Evolutionary conservation across 73 alveolate species (phyloP).

Genomic region (Paramecium octaurelia): DNA sequence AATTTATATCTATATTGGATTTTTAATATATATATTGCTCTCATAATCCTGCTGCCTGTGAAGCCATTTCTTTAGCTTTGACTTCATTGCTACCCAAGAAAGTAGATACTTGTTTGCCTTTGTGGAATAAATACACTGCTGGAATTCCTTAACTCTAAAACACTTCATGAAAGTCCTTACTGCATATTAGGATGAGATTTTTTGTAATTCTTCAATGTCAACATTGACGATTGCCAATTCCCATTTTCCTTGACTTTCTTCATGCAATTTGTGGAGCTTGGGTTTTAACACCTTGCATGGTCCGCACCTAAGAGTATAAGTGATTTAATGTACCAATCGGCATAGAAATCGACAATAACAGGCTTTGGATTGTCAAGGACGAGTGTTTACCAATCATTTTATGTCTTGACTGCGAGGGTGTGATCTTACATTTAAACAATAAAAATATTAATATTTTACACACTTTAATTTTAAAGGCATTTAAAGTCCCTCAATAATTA

Average conservation of each 20-base stretch:
- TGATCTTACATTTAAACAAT: not conserved
- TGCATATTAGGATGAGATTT: not conserved
- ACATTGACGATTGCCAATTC: conserved; percentile 68
- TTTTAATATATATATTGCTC: not conserved
- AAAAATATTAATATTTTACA: not conserved
- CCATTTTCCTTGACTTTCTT: conserved; percentile 59
- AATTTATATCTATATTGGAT: not conserved
- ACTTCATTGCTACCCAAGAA: not conserved
- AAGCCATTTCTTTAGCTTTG: not conserved
- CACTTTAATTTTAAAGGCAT: not conserved
- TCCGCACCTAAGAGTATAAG: conserved; percentile 44
- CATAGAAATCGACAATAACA: conserved; percentile 73
- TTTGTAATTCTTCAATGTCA: conserved; percentile 58
- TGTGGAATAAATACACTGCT: not conserved
- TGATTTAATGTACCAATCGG: conserved; percentile 63
- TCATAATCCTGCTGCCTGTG: not conserved
- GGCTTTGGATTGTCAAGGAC: conserved; percentile 51
- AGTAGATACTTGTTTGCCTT: not conserved
- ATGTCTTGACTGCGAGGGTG: not conserved
- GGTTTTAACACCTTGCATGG: conserved; percentile 74
- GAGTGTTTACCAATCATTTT: not conserved
- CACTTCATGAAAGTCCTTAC: not conserved
- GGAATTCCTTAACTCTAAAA: not conserved
- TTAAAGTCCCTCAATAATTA: not conserved
- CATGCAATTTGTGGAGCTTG: not conserved